Percentiles rank a stretch among this genome's conserved stretches.
Evolutionary conservation across 164 flowering plant genomes (phyloP).

Genomic region (Aristolochia contorta): DNA sequence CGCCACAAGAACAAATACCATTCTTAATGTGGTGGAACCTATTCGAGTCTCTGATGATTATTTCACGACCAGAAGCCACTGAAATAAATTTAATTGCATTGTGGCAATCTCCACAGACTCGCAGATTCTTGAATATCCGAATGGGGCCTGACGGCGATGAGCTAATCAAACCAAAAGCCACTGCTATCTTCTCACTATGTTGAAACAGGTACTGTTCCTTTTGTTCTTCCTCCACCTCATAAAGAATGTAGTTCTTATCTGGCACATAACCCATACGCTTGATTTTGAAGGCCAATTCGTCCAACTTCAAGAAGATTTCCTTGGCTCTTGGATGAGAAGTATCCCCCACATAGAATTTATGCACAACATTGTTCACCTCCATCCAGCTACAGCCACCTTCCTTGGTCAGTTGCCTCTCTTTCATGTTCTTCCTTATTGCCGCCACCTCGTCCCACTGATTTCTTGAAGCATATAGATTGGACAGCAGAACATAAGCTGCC

Average conservation of each 20-base stretch:
- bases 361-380: slow-evolving; percentile 47
- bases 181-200: slow-evolving; percentile 86
- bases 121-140: slow-evolving; percentile 64
- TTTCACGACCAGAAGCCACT: slow-evolving; percentile 39
- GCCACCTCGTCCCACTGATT: slow-evolving; percentile 56
- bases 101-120: slow-evolving; percentile 84
- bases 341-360: slow-evolving; percentile 70
- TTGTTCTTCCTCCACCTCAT: slow-evolving; percentile 62
- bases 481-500: slow-evolving; percentile 59
- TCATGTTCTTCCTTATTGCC: slow-evolving; percentile 56
- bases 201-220: slow-evolving; percentile 64
- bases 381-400: slow-evolving; percentile 94
- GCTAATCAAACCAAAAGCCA: slow-evolving; percentile 64
- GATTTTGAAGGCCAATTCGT: slow-evolving; percentile 33
- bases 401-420: slow-evolving; percentile 50
- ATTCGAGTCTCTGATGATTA: slow-evolving; percentile 61
- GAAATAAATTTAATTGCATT: slow-evolving; percentile 56
- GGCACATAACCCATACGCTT: slow-evolving; percentile 67
- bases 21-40: slow-evolving; percentile 67
- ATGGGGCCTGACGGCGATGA: slow-evolving; percentile 40
- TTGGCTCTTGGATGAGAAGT: slow-evolving; percentile 50
- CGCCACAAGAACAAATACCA: slow-evolving; percentile 71
- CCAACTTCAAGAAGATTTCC: slow-evolving; percentile 51
- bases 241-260: slow-evolving; percentile 58
- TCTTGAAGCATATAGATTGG: slow-evolving; percentile 70